These are phyloP conservation scores for Macrocybe gigantea DNA, from an alignment of 768 basidiomycete species.

Conservation along the genomic window DNA sequence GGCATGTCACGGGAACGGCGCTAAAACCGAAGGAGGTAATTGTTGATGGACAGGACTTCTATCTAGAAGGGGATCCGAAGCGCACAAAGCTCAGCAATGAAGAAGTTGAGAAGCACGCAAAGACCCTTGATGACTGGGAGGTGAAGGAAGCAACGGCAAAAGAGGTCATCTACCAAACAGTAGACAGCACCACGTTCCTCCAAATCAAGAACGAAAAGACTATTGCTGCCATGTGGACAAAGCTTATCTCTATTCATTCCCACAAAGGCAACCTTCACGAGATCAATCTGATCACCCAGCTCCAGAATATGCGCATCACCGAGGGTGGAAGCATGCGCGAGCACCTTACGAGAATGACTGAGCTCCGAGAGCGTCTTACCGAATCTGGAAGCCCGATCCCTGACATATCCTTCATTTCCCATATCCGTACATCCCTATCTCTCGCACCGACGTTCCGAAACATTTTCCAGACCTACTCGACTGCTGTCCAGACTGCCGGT, in stretches of 20 bases:
- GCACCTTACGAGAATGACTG: no score
- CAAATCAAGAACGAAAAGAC: conserved; percentile 15
- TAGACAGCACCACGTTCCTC: conserved; percentile 14
- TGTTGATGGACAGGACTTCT: conserved; percentile 10
- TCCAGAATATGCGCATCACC: no score
- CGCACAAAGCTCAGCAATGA: conserved; percentile 8
- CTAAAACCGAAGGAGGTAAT: conserved; percentile 10
- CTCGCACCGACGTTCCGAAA: no score
- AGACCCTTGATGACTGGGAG: conserved; percentile 13
- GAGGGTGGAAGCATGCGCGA: no score
- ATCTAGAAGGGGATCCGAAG: not conserved
- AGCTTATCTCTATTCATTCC: conserved; percentile 15
- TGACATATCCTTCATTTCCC: no score
- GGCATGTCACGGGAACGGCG: conserved; percentile 14
- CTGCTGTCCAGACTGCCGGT: no score
- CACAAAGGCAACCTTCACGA: conserved; percentile 14
- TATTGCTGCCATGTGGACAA: conserved; percentile 14
- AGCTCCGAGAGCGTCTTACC: no score
- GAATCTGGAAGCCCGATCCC: no score
- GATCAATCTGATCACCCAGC: conserved; percentile 10
- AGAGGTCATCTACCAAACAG: conserved; percentile 18
- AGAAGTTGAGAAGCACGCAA: conserved; percentile 15
- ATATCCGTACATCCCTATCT: no score
- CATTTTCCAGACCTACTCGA: no score
- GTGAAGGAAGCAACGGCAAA: conserved; percentile 17